A percentile compares a stretch with the other conserved stretches of the same genome.
Conservation (phyloP, 1,284 basidiomycete genomes). For the Malassezia psittaci region DNA sequence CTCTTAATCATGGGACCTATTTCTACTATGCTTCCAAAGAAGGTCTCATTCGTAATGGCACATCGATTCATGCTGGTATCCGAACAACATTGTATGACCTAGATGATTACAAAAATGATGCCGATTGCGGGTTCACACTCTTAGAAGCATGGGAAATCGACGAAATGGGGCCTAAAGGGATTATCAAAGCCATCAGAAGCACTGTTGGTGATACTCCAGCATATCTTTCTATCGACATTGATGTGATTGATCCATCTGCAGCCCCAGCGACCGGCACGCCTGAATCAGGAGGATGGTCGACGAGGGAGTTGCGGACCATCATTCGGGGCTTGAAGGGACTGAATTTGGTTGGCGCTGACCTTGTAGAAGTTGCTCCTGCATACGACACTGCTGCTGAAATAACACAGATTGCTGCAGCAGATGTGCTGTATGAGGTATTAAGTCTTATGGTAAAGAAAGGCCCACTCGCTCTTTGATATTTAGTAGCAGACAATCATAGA, state of each 20-base stretch:
- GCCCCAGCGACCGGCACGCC: slow-evolving; percentile 72
- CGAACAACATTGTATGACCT: slow-evolving; percentile 56
- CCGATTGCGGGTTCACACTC: slow-evolving; percentile 49
- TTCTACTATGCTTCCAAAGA: slow-evolving; percentile 59
- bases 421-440: slow-evolving; percentile 52
- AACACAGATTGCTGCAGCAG: slow-evolving; percentile 60
- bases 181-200: slow-evolving; percentile 26
- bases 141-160: slow-evolving; percentile 50
- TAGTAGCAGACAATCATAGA: too few relatives aligned
- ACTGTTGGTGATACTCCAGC: slow-evolving; percentile 55
- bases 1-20: slow-evolving; percentile 48
- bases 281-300: slow-evolving; percentile 69
- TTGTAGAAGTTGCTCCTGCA: slow-evolving; percentile 66
- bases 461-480: slow-evolving; percentile 1
- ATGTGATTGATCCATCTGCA: slow-evolving; percentile 65
- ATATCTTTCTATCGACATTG: slow-evolving; percentile 56
- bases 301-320: slow-evolving; percentile 65
- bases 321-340: slow-evolving; percentile 64
- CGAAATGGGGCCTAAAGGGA: slow-evolving; percentile 48
- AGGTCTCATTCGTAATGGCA: slow-evolving; percentile 59
- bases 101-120: slow-evolving; percentile 37
- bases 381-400: slow-evolving; percentile 65
- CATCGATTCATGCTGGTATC: slow-evolving; percentile 54
- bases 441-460: slow-evolving; percentile 23
- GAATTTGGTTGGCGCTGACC: slow-evolving; percentile 50